A percentile compares a stretch with the other conserved stretches of the same genome.
Evolutionary conservation across 441 rosid genomes (phyloP).

Genomic region (Arabidopsis lyrata): DNA sequence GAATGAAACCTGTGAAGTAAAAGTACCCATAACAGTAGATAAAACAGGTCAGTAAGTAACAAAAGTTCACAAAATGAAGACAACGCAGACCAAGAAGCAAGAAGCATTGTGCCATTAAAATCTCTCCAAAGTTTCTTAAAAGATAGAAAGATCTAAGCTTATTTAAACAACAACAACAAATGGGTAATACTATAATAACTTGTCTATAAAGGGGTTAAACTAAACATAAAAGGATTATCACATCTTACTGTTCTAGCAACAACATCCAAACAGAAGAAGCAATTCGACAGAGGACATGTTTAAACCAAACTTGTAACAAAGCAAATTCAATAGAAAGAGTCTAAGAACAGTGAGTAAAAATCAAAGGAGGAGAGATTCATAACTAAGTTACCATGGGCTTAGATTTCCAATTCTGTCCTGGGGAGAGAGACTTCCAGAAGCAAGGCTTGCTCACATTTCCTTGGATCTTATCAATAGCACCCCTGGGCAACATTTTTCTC

Average conservation of each 20-base stretch:
- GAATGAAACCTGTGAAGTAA: neutral
- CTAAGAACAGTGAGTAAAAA: neutral
- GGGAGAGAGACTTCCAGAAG: conserved; percentile 34
- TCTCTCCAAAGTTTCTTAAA: neutral
- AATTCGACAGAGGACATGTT: neutral
- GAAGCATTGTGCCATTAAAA: neutral
- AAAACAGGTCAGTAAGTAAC: neutral
- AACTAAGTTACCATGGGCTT: conserved; percentile 30
- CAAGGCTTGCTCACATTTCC: conserved; percentile 4
- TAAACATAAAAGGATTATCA: conserved; percentile 6
- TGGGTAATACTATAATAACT: no score
- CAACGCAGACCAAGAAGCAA: conserved; percentile 1
- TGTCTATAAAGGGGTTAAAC: neutral
- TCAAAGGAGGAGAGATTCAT: neutral
- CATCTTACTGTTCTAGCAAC: neutral
- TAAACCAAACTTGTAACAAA: neutral
- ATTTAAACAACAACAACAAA: neutral
- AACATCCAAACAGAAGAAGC: neutral
- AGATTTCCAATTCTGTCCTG: conserved; percentile 31
- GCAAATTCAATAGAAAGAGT: neutral
- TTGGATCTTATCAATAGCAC: neutral
- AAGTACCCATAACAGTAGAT: neutral
- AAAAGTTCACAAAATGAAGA: neutral
- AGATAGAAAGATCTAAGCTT: conserved; percentile 20
- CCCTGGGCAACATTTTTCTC: conserved; percentile 3